These are phyloP conservation scores for Colletotrichum tofieldiae DNA, from an alignment of 2,329 filamentous ascomycete species.

Conservation along the genomic window DNA sequence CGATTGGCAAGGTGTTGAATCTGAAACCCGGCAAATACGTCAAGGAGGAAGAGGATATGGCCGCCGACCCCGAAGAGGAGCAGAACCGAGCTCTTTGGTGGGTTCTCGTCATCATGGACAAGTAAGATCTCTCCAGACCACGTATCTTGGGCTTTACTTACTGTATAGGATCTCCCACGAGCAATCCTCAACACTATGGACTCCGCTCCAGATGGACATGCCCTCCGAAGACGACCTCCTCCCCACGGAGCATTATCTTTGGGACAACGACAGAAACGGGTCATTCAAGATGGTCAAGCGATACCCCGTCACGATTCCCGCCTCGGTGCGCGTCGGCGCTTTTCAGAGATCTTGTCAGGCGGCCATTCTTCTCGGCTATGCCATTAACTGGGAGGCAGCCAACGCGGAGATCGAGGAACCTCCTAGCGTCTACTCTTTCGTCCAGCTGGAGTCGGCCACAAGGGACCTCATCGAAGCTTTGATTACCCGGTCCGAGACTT, in stretches of 20 bases:
- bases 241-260: conserved; percentile 54
- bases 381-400: conserved; percentile 47
- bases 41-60: conserved; percentile 50
- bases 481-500: conserved; percentile 51
- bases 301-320: conserved; percentile 48
- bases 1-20: conserved; percentile 53
- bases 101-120: conserved; percentile 61
- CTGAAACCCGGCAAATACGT: conserved; percentile 56
- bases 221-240: conserved; percentile 55
- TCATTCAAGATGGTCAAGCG: conserved; percentile 47
- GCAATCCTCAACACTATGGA: conserved; percentile 51
- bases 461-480: conserved; percentile 53
- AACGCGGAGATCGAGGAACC: conserved; percentile 43
- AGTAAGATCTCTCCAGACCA: conserved; percentile 50
- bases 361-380: conserved; percentile 53
- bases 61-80: conserved; percentile 54
- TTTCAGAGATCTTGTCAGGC: conserved; percentile 56
- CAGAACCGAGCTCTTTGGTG: conserved; percentile 60
- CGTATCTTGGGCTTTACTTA: conserved; percentile 15
- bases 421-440: conserved; percentile 49
- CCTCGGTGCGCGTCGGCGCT: conserved; percentile 52
- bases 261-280: conserved; percentile 48
- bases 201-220: conserved; percentile 54
- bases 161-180: conserved; percentile 51
- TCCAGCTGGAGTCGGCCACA: conserved; percentile 52